A percentile compares a stretch with the other conserved stretches of the same genome.
Evolutionary conservation across 345 rosid genomes (phyloP).

Genomic region (Psidium guajava): DNA sequence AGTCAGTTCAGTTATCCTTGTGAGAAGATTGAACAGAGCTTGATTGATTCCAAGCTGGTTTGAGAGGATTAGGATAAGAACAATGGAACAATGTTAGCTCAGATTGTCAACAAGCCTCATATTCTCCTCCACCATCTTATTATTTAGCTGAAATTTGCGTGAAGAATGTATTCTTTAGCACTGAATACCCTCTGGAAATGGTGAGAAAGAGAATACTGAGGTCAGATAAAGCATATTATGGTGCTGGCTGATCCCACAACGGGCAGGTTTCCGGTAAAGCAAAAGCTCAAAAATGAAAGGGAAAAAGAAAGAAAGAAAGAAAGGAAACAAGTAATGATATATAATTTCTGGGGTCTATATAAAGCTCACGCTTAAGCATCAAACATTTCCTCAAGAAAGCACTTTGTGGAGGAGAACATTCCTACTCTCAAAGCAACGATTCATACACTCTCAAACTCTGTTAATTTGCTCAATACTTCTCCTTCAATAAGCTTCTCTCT

Average conservation of each 20-base stretch:
- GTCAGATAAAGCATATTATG: neutral
- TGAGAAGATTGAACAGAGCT: neutral
- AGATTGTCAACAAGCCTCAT: neutral
- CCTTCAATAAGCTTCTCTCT: neutral
- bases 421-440: conserved; percentile 1
- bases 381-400: neutral
- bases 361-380: neutral
- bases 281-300: neutral
- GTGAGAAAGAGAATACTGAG: neutral
- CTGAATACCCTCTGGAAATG: neutral
- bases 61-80: neutral
- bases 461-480: neutral
- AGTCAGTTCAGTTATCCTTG: neutral
- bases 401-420: conserved; percentile 5
- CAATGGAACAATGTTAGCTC: neutral
- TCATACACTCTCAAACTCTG: neutral
- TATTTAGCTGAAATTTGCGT: neutral
- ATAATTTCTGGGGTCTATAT: neutral
- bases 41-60: neutral
- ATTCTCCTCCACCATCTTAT: neutral
- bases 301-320: neutral
- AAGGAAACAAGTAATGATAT: neutral
- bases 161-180: neutral
- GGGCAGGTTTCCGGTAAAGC: neutral
- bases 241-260: neutral